phyloP scores from a whole-genome alignment of 495 filamentous ascomycete species.

The Neurospora intermedia region DNA sequence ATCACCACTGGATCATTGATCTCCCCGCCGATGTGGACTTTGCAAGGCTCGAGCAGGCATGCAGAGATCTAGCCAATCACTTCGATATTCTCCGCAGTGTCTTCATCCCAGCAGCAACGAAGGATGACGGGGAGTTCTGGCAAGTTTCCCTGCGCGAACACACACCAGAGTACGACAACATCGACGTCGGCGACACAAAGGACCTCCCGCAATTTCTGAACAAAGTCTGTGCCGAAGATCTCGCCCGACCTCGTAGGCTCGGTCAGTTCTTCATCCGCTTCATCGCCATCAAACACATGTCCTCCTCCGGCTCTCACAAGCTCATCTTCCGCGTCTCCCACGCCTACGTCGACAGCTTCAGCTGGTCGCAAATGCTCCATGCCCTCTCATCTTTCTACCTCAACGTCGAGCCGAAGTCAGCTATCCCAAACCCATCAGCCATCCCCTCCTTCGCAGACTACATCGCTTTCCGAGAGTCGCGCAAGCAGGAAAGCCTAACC shows the following conservation, averaged over 20 bases:
- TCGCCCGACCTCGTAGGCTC: conserved; percentile 25
- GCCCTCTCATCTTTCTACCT: conserved; percentile 45
- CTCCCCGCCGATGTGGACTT: conserved; percentile 45
- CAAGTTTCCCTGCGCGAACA: conserved; percentile 51
- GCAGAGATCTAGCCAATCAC: conserved; percentile 24
- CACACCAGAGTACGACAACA: conserved; percentile 36
- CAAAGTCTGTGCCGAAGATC: conserved; percentile 23
- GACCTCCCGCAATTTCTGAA: conserved; percentile 10
- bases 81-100: conserved; percentile 55
- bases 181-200: conserved; percentile 38
- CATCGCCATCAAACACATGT: conserved; percentile 37
- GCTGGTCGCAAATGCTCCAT: conserved; percentile 44
- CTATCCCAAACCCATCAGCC: neutral
- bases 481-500: neutral
- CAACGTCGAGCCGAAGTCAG: neutral
- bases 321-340: conserved; percentile 55
- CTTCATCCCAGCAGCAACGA: conserved; percentile 38
- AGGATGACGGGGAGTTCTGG: conserved; percentile 35
- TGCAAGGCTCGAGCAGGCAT: conserved; percentile 33
- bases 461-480: neutral
- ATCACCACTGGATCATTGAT: conserved; percentile 32
- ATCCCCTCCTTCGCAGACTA: neutral
- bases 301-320: conserved; percentile 24
- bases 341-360: conserved; percentile 59
- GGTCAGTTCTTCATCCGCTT: conserved; percentile 47